Evolutionary conservation across 2,329 filamentous ascomycete species (phyloP).

Genomic region (Pseudonectria foliicola): DNA sequence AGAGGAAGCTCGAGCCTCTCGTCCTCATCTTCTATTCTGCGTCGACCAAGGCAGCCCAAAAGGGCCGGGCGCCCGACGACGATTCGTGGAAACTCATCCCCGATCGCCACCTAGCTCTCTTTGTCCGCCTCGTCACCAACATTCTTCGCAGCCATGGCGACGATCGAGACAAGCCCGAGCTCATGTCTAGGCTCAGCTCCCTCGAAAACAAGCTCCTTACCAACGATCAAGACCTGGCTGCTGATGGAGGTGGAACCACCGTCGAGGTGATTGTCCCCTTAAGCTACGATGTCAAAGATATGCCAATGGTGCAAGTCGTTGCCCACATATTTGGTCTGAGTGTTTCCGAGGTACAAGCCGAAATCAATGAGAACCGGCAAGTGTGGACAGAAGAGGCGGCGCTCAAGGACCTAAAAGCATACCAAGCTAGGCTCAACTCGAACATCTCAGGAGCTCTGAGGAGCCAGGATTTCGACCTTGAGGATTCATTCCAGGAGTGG

Average conservation of each 20-base stretch:
- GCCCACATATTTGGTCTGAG: slow-evolving; percentile 78
- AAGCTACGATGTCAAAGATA: slow-evolving; percentile 92
- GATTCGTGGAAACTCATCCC: slow-evolving; percentile 88
- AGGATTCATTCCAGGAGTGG: slow-evolving; percentile 85
- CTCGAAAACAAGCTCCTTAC: slow-evolving; percentile 90
- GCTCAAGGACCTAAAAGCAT: slow-evolving; percentile 83
- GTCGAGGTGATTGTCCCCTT: slow-evolving; percentile 78
- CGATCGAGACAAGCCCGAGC: slow-evolving; percentile 76
- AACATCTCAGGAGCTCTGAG: slow-evolving; percentile 71
- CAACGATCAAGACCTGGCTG: slow-evolving; percentile 78
- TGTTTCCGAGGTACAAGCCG: slow-evolving; percentile 72
- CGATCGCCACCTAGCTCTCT: slow-evolving; percentile 89
- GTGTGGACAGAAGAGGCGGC: slow-evolving; percentile 90
- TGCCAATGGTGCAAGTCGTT: slow-evolving; percentile 86
- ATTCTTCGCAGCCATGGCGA: slow-evolving; percentile 80
- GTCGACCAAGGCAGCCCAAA: slow-evolving; percentile 77
- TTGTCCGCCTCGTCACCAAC: slow-evolving; percentile 76
- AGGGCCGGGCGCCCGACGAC: slow-evolving; percentile 68
- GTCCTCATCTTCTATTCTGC: slow-evolving; percentile 95
- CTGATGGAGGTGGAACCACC: slow-evolving; percentile 37
- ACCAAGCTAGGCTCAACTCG: slow-evolving; percentile 81
- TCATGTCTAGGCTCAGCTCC: slow-evolving; percentile 68
- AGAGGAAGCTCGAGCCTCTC: slow-evolving; percentile 84
- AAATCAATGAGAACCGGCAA: slow-evolving; percentile 74
- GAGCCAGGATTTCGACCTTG: slow-evolving; percentile 80